Evolutionary conservation across 352 stramenopile genomes (phyloP), one percentile per base, ranked within the genome.

Genomic region (Phytopythium montanum): DNA sequence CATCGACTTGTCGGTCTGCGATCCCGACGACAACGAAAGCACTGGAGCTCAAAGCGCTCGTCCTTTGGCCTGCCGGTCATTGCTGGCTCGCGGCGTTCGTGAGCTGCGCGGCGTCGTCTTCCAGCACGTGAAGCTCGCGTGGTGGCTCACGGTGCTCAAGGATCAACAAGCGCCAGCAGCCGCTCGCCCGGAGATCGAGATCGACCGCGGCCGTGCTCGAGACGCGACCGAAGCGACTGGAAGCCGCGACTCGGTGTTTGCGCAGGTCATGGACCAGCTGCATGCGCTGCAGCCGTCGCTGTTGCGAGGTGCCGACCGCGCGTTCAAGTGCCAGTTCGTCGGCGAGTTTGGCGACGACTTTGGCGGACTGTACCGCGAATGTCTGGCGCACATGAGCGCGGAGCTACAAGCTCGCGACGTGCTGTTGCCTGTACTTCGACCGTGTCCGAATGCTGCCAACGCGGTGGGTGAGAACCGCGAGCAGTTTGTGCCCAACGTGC

Each of bases 251-350:
- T 88, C 73, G 41, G 87, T 96, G 1, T 97, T 96, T 67, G 79
- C 81, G 3, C 90, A 97, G 51, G 85, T 72, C 21, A 96, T 96
- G 56, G 75, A 87, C 16, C 90, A 97, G 48, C 67, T 97, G 10
- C 89, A 97, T 51, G 50, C 65, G 3, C 75, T 95, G 19, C 87
- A 96, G 58, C 88, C 90, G n/a, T 90, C 87, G 10, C 68, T 95
- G 12, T 62, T 97, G 36, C 76, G 91, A 23, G 85, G 88, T 1
- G 72, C 80, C 3, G 90, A 96, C 23, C 87, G 94, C 28, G 77
- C 94, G 14, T 98, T 97, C 72, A 96, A 97, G 64, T 95, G 85
- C 54, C 83, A 97, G 57, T 97, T 97, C 50, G 87, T 96, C 3
- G 90, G 89, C 3, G 89, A 97, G 64, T 95, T 93, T 65, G 88